phyloP scores from a whole-genome alignment of 352 stramenopile genomes.

The Phytophthora vignae region DNA sequence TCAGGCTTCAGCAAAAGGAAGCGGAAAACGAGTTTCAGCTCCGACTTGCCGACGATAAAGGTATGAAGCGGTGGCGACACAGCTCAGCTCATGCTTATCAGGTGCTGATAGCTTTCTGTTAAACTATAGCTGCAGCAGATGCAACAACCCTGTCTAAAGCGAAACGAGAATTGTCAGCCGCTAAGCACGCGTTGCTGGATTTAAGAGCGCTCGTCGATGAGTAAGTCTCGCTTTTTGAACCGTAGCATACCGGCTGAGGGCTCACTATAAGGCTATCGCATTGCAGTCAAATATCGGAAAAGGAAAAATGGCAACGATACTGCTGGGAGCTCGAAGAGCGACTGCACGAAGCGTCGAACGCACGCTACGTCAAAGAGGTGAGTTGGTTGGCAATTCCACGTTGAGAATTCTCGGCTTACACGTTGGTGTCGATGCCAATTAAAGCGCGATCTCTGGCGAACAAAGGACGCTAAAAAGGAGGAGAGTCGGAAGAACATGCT shows the following conservation, averaged over 20 bases:
- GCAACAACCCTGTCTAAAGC: constrained; percentile 32
- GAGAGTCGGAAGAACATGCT: constrained; percentile 75
- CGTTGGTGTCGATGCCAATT: background rate
- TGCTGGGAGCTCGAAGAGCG: constrained; percentile 82
- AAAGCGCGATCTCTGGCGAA: constrained; percentile 71
- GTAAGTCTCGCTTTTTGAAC: constrained; percentile 34
- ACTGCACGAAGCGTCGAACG: constrained; percentile 61
- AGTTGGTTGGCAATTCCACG: background rate
- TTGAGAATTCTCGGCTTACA: background rate
- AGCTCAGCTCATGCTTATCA: background rate
- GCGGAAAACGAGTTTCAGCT: constrained; percentile 38
- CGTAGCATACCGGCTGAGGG: background rate
- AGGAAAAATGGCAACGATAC: constrained; percentile 80
- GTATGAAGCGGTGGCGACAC: constrained; percentile 13
- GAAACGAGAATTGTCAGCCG: constrained; percentile 40
- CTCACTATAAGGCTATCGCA: background rate
- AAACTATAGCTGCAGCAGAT: constrained; percentile 30
- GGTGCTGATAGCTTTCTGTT: background rate
- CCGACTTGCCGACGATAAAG: constrained; percentile 40
- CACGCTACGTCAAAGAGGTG: constrained; percentile 68
- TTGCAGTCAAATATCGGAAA: constrained; percentile 71
- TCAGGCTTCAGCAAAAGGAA: constrained; percentile 45
- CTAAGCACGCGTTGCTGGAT: constrained; percentile 52
- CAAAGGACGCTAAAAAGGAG: constrained; percentile 74
- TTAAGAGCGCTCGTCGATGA: constrained; percentile 70